Conservation (phyloP, 768 basidiomycete species). For the Amanita muscaria region DNA sequence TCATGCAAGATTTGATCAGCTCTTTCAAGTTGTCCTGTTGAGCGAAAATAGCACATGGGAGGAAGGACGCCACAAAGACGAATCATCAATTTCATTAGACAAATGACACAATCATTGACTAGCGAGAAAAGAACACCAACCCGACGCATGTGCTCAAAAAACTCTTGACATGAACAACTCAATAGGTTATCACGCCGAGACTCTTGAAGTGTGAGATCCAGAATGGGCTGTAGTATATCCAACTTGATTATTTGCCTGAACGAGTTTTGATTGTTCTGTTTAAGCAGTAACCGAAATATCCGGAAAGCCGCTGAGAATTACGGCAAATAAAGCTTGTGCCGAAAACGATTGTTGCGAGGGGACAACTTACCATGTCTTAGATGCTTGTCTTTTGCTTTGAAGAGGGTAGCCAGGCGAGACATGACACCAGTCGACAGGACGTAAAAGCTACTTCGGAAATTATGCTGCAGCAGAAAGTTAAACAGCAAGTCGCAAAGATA, state of each 20-base stretch:
- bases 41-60: slow-evolving; percentile 3
- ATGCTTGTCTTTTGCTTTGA: slow-evolving; percentile 84
- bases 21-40: slow-evolving; percentile 81
- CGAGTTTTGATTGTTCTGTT: slow-evolving; percentile 71
- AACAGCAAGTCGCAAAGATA: slow-evolving; percentile 89
- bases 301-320: slow-evolving; percentile 69
- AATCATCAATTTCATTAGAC: slow-evolving; percentile 4
- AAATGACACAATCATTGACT: slow-evolving; percentile 4
- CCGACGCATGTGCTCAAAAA: slow-evolving; percentile 85
- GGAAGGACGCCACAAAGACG: slow-evolving; percentile 5
- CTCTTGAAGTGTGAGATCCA: slow-evolving; percentile 79
- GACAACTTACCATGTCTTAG: slow-evolving; percentile 77
- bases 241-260: slow-evolving; percentile 72
- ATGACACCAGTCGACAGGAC: slow-evolving; percentile 76
- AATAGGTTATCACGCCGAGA: slow-evolving; percentile 85
- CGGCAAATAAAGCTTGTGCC: slow-evolving; percentile 1
- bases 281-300: slow-evolving; percentile 80
- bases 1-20: slow-evolving; percentile 78
- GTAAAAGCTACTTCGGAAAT: slow-evolving; percentile 87
- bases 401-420: slow-evolving; percentile 62
- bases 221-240: slow-evolving; percentile 74
- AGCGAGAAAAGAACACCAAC: slow-evolving; percentile 33
- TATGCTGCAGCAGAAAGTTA: slow-evolving; percentile 82
- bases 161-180: slow-evolving; percentile 92
- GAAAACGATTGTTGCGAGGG: slow-evolving; percentile 3